Percentiles rank a stretch among this genome's conserved stretches.
Conservation (phyloP, 2,329 filamentous ascomycete species). For the Pseudogymnoascus sp. region DNA sequence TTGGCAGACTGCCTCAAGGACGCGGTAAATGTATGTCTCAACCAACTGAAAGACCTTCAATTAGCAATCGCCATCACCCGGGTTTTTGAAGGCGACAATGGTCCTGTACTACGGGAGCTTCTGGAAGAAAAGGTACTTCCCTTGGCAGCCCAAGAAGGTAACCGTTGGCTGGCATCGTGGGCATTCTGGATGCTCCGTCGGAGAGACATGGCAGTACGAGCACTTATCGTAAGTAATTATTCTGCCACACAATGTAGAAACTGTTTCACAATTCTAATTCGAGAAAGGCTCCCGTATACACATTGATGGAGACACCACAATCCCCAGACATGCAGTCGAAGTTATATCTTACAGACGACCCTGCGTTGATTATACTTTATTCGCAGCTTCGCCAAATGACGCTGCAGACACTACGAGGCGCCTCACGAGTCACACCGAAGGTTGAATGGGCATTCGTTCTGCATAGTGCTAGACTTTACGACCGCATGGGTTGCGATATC, state of each 20-base stretch:
- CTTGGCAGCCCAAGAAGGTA: constrained; percentile 68
- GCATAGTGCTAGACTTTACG: constrained; percentile 75
- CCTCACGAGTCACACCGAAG: constrained; percentile 66
- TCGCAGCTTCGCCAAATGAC: constrained; percentile 74
- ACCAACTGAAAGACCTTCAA: constrained; percentile 80
- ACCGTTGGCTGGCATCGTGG: constrained; percentile 93
- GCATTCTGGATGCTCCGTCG: constrained; percentile 84
- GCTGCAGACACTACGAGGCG: constrained; percentile 75
- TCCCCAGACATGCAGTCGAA: constrained; percentile 64
- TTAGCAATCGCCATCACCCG: constrained; percentile 81
- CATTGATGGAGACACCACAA: constrained; percentile 59
- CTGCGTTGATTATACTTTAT: constrained; percentile 79
- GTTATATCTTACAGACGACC: constrained; percentile 82
- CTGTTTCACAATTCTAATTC: constrained; percentile 17
- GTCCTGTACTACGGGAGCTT: constrained; percentile 62
- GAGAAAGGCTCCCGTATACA: constrained; percentile 63
- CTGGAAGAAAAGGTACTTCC: constrained; percentile 72
- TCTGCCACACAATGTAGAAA: neutral
- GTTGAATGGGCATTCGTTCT: constrained; percentile 85
- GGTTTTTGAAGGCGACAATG: constrained; percentile 79
- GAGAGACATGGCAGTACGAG: constrained; percentile 73
- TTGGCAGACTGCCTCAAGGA: constrained; percentile 77
- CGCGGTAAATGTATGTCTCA: constrained; percentile 76
- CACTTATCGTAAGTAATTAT: constrained; percentile 57
- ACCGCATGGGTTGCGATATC: constrained; percentile 87